A percentile compares a stretch with the other conserved stretches of the same genome.
Evolutionary conservation across 2,329 filamentous ascomycete genomes (phyloP).

Genomic region (Metarhizium brunneum): DNA sequence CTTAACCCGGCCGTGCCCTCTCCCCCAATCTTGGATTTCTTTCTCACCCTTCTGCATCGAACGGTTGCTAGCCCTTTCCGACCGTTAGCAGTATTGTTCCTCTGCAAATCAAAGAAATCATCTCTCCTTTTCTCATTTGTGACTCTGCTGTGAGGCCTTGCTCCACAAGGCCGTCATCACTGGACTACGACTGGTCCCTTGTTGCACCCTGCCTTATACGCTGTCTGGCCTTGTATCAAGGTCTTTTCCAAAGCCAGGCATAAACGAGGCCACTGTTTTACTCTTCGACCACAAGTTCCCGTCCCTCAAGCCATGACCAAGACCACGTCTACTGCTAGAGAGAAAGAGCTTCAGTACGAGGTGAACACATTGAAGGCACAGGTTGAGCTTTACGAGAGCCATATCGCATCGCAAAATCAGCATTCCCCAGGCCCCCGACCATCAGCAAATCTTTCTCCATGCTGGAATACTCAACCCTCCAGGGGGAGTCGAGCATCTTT

Average conservation of each 20-base stretch:
- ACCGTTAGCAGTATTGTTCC: background rate
- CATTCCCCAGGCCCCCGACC: background rate
- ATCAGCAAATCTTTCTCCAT: background rate
- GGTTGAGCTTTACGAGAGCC: background rate
- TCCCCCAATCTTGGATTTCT: background rate
- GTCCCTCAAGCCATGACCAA: background rate
- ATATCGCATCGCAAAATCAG: background rate
- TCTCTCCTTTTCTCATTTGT: background rate
- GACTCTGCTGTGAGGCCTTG: slow-evolving; percentile 1
- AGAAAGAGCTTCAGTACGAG: background rate
- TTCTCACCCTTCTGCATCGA: background rate
- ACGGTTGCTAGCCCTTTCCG: background rate
- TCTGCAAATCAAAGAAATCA: background rate
- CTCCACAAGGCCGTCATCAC: background rate
- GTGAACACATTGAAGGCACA: background rate
- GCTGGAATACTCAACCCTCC: background rate
- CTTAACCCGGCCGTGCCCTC: background rate
- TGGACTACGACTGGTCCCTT: background rate
- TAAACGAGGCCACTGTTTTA: background rate
- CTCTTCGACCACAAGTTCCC: background rate
- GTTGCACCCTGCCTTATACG: background rate
- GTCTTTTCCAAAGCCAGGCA: background rate
- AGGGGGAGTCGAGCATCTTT: background rate
- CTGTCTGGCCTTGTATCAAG: background rate
- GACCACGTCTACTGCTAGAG: background rate